Base-by-base conservation (phyloP, 2,329 filamentous ascomycete species). In the Saccharata proteae region DNA sequence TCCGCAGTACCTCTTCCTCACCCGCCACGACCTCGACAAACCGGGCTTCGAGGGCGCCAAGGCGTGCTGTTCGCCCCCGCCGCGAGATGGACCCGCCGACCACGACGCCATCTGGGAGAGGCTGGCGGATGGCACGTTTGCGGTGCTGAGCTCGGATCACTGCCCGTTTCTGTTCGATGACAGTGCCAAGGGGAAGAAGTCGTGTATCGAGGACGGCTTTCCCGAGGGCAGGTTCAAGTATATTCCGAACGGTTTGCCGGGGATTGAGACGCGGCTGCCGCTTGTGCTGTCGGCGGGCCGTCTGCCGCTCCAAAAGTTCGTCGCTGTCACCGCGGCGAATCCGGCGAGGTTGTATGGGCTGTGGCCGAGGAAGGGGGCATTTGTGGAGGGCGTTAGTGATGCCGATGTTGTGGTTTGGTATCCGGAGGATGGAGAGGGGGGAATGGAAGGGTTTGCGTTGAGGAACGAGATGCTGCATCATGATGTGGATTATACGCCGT, bases 401-500 rank as follows among this genome's bases (percentile, higher is more conserved):
- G 70, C 70, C 1, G 70, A 75, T 47, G 46, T 74, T 20, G 64
- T 65, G 8, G 61, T 74, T 13, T 75, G 69, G 68, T 69, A 72
- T 46, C 67, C 67, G 1, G 31, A 33, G 2, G 13, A 18, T 1
- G 6, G 9, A 5, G 31, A 33, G 2, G 13, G 18, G 1, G 6
- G 9, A 5, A 40, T 62, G 41, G 45, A 62, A 12, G 48, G 55
- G 9, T 61, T 69, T 38, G 48, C 43, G 14, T 37, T 71, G 34
- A 65, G 51, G 23, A 73, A 75, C 41, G 53, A 55, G 6, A 64
- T 66, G 51, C 46, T 77, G 39, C 71, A 77, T 47, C 72, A 77
- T 44, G 61, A 69, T 37, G 64, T 73, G 3, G 71, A 77, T 43
- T 74, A 77, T 43, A 74, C 71, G 6, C 71, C 72, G 0, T 77